phyloP scores from a whole-genome alignment of 2,329 filamentous ascomycete genomes.

The Xenoacremonium recifei region DNA sequence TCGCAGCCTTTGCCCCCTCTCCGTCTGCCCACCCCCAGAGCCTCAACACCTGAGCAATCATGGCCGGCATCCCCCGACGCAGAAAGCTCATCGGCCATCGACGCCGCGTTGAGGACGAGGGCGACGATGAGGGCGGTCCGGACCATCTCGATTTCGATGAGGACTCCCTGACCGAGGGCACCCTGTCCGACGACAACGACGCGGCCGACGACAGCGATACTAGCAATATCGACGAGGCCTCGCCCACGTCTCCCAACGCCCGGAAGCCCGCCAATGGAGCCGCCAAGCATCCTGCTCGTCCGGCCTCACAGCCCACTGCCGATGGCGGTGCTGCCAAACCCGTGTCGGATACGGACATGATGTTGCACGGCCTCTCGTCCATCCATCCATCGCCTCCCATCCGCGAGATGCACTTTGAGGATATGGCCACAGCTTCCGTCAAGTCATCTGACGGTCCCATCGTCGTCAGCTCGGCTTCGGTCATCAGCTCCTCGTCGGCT shows the following conservation, averaged over 20 bases:
- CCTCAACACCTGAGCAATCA: slow-evolving; percentile 27
- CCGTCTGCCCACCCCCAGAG: slow-evolving; percentile 27
- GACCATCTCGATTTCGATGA: slow-evolving; percentile 60
- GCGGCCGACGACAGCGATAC: slow-evolving; percentile 61
- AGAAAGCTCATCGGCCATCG: slow-evolving; percentile 66
- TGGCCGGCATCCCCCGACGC: slow-evolving; percentile 48
- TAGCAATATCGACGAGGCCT: slow-evolving; percentile 59
- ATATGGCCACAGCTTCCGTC: slow-evolving; percentile 36
- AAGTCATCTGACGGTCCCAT: slow-evolving; percentile 48
- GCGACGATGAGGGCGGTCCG: slow-evolving; percentile 62
- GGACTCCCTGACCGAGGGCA: slow-evolving; percentile 65
- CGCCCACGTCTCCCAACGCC: slow-evolving; percentile 45
- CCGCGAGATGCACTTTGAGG: slow-evolving; percentile 48
- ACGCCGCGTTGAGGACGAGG: slow-evolving; percentile 68
- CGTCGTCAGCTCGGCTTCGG: slow-evolving; percentile 54
- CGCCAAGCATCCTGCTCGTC: slow-evolving; percentile 31
- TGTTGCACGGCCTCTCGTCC: slow-evolving; percentile 55
- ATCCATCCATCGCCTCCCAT: slow-evolving; percentile 39
- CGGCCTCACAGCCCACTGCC: slow-evolving; percentile 33
- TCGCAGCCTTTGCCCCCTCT: slow-evolving; percentile 30
- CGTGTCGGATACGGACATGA: slow-evolving; percentile 55
- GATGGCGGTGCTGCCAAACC: slow-evolving; percentile 31
- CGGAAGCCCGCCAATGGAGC: slow-evolving; percentile 43
- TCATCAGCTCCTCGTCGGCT: no score
- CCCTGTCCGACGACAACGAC: slow-evolving; percentile 62